Evolutionary conservation across 2,329 filamentous ascomycete species (phyloP), one percentile per base, ranked within the genome.

Genomic region (Botrytis pseudocinerea): DNA sequence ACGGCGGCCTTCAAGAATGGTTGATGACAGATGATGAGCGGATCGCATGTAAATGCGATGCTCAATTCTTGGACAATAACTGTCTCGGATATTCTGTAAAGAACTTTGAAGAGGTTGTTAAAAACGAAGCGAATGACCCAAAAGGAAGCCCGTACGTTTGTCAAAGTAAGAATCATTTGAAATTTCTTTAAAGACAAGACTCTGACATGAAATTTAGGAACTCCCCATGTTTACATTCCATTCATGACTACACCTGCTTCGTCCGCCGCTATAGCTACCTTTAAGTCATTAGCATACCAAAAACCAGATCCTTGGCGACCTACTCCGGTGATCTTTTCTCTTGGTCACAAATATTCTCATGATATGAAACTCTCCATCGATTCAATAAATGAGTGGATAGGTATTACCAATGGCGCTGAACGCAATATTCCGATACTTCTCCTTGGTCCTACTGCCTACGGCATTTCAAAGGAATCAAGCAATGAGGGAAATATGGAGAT

Each of bases 361-460:
- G 79, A 81, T 32, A 75, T 78, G 51, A 51, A 76, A n/a, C 75
- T 76, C 12, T 80, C 81, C 10, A 78, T 78, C 14, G 73, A 74
- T 38, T 81, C 81, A 22, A 81, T 85, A 73, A 80, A 83, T 38
- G 82, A 84, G 78, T 84, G 83, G 82, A 77, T 81, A 32, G 73
- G 74, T 16, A 75, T 83, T 6, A 81, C 82, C 14, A 77, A 80
- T 69, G 75, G 77, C 40, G 82, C 80, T 18, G 78, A 80, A 72
- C 79, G 81, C 20, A 82, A 82, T 51, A 81, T 82, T 4, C 83
- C 83, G 6, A 83, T 85, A 75, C 80, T 85, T 28, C 83, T 83
- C 80, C 73, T 85, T 25, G 82, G 83, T 8, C 83, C 83, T 35
- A 80, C 80, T 38, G 82, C 82, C 10, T 48, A 70, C 14, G 72